Conservation (phyloP, 345 rosid genomes). For the Barbarea vulgaris region DNA sequence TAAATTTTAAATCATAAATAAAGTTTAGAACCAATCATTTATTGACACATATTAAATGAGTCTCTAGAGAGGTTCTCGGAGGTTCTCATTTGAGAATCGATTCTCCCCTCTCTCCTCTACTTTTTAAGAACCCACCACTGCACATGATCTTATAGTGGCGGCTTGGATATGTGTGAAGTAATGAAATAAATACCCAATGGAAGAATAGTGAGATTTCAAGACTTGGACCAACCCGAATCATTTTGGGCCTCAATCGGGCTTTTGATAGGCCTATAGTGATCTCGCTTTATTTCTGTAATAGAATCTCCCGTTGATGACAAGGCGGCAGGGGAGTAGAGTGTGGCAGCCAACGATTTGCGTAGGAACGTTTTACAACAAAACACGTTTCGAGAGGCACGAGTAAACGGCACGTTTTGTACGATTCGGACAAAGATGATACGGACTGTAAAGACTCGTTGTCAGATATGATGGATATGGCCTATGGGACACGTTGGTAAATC, state of each 20-base stretch:
- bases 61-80: too few relatives aligned
- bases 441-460: slow-evolving; percentile 5
- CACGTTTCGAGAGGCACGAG: neutral
- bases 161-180: neutral
- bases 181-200: neutral
- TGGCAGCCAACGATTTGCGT: slow-evolving; percentile 6
- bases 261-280: neutral
- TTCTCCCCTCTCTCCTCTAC: too few relatives aligned
- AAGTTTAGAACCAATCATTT: too few relatives aligned
- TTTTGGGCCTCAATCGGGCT: slow-evolving; percentile 3
- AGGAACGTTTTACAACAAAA: neutral
- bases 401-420: slow-evolving; percentile 4
- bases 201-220: neutral
- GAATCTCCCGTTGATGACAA: neutral
- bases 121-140: too few relatives aligned
- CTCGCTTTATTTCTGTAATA: neutral
- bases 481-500: too few relatives aligned
- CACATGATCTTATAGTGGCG: too few relatives aligned
- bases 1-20: too few relatives aligned
- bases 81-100: too few relatives aligned
- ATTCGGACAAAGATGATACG: slow-evolving; percentile 21
- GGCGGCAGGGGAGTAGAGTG: neutral
- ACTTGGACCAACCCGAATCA: neutral
- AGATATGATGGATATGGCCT: neutral
- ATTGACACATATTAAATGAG: too few relatives aligned